phyloP scores from a whole-genome alignment of 192 early-diverging fungal species.

The Phlyctochytrium planicorne region DNA sequence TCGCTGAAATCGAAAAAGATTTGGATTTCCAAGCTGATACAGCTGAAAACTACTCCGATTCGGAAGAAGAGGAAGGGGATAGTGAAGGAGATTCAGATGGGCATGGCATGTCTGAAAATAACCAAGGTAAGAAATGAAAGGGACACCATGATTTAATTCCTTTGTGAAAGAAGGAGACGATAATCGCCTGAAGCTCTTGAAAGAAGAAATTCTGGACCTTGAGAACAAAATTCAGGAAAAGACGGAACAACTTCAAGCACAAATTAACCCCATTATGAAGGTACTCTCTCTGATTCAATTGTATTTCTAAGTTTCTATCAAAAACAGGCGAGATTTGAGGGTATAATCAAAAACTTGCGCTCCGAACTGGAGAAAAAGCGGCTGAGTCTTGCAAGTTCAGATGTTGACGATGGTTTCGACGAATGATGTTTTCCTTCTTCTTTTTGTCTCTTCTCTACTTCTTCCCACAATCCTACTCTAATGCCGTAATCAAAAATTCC shows the following conservation, averaged over 20 bases:
- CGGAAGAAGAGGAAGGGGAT: slow-evolving; percentile 47
- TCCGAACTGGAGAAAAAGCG: slow-evolving; percentile 61
- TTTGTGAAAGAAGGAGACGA: slow-evolving; percentile 11
- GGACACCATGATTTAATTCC: slow-evolving; percentile 27
- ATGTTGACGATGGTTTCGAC: no score
- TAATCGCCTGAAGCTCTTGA: slow-evolving; percentile 24
- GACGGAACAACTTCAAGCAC: slow-evolving; percentile 48
- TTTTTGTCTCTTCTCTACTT: no score
- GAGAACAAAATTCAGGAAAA: slow-evolving; percentile 58
- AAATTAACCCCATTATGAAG: slow-evolving; percentile 72
- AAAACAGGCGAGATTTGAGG: slow-evolving; percentile 66
- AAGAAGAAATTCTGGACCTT: slow-evolving; percentile 66
- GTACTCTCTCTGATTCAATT: slow-evolving; percentile 16
- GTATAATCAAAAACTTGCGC: slow-evolving; percentile 55
- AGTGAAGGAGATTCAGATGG: slow-evolving; percentile 48
- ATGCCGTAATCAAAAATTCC: slow-evolving; percentile 29
- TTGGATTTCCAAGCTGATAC: slow-evolving; percentile 36
- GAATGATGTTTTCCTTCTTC: no score
- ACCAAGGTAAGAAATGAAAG: no score
- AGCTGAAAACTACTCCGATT: slow-evolving; percentile 12
- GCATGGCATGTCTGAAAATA: slow-evolving; percentile 32
- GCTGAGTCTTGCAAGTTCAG: slow-evolving; percentile 54
- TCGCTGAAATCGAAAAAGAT: slow-evolving; percentile 42
- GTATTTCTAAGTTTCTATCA: slow-evolving; percentile 1
- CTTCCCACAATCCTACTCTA: no score